Evolutionary conservation across 140 eudicot genomes (phyloP), one percentile per base, ranked within the genome.

Genomic region (Oenanthe javanica): DNA sequence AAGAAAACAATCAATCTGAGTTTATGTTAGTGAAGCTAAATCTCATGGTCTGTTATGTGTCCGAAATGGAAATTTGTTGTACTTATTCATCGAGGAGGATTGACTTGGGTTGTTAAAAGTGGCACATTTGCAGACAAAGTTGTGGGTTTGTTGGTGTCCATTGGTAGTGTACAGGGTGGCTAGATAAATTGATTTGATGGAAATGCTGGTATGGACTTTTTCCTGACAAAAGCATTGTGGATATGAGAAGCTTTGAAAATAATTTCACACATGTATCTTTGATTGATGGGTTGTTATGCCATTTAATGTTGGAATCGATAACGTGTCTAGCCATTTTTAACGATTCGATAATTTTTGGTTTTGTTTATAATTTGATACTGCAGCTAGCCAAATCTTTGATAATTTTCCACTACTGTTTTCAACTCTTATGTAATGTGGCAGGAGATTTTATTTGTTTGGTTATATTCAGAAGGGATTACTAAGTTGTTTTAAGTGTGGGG

Each of bases 91-190:
- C 31, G 42, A 38, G 38, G 70, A 63, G 75, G 46, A 15, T 27
- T 6, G 79, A 49, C n/a, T 75, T 75, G 38, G 25, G 9, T 11
- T 61, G 6, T 23, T 6, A 48, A 14, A 42, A 11, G 52, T 61
- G 45, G 74, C 14, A 61, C 16, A 57, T 63, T 66, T 63, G 72
- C 76, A 66, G 48, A 25, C 21, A 48, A 79, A 67, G 18, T 23
- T 67, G 49, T 47, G 36, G 46, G 52, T 36, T 52, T 63, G 18
- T 31, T 63, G 48, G 66, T 79, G 25, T 36, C 19, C 74, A 66
- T 48, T 79, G 48, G 76, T 64, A 46, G 63, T 48, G 82, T 79
- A 79, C 82, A 48, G 76, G 79, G 71, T 23, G 23, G 75, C 77
- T 15, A 79, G 77, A 79, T 61, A 25, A 66, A 79, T 36, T 79